Evolutionary conservation across 1,284 basidiomycete genomes (phyloP).

Genomic region (Cutaneotrichosporon sp.): DNA sequence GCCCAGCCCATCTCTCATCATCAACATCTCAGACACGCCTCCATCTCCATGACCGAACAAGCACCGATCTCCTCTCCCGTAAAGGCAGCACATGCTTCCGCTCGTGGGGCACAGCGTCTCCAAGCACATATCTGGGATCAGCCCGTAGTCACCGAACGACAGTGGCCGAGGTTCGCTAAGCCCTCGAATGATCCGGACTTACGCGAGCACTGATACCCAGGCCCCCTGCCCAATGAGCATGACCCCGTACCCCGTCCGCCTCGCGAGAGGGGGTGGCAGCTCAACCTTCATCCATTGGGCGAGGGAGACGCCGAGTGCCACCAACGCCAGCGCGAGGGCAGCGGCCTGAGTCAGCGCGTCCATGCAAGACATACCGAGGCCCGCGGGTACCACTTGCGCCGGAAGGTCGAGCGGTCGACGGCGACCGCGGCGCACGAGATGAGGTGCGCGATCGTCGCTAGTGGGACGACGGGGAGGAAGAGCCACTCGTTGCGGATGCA

Average conservation of each 20-base stretch:
- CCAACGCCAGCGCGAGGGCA: background rate
- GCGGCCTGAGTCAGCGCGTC: background rate
- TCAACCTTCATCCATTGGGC: conserved; percentile 10
- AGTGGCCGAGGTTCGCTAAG: too few relatives aligned
- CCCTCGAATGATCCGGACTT: background rate
- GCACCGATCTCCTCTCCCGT: background rate
- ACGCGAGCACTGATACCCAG: background rate
- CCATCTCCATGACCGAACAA: too few relatives aligned
- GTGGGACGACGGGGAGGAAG: background rate
- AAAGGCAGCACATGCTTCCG: background rate
- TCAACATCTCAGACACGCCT: too few relatives aligned
- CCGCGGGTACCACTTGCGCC: background rate
- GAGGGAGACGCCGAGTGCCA: background rate
- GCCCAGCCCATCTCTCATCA: too few relatives aligned
- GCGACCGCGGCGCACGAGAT: conserved; percentile 24
- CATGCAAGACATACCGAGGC: background rate
- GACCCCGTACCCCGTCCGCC: background rate
- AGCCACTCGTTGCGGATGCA: background rate
- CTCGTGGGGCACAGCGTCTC: background rate
- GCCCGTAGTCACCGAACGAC: background rate
- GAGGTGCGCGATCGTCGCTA: conserved; percentile 19
- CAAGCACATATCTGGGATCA: background rate
- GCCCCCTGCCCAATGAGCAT: background rate
- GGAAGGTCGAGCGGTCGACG: background rate
- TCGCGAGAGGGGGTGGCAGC: background rate